Evolutionary conservation across 2,329 filamentous ascomycete species (phyloP).

Genomic region (Fusarium verticillioides): DNA sequence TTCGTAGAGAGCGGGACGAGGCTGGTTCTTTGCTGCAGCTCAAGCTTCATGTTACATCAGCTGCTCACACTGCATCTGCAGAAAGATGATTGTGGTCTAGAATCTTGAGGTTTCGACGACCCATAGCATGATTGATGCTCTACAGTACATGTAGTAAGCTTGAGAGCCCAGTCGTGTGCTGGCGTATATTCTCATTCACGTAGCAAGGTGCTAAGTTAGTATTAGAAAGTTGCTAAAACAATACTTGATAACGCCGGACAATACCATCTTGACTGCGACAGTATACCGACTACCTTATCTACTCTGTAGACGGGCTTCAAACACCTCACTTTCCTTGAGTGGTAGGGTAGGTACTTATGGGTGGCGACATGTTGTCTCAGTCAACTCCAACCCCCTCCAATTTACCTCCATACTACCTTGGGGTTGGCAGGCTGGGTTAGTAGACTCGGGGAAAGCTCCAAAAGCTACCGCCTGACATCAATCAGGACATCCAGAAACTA

Average conservation of each 20-base stretch:
- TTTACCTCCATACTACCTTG: not conserved
- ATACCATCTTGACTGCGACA: not conserved
- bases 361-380: slow-evolving; percentile 12
- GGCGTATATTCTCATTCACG: not conserved
- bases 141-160: not conserved
- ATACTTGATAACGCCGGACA: not conserved
- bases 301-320: not conserved
- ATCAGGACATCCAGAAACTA: not conserved
- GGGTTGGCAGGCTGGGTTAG: not conserved
- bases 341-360: not conserved
- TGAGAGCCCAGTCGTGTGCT: not conserved
- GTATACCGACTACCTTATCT: not conserved
- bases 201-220: not conserved
- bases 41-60: slow-evolving; percentile 12
- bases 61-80: slow-evolving; percentile 1
- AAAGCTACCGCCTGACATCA: slow-evolving; percentile 14
- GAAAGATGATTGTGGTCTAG: not conserved
- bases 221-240: not conserved
- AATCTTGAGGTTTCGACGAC: not conserved
- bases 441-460: not conserved
- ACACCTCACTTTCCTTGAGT: not conserved
- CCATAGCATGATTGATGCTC: not conserved
- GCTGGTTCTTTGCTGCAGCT: slow-evolving; percentile 13
- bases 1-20: slow-evolving; percentile 2
- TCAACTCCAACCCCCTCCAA: slow-evolving; percentile 8